Evolutionary conservation across 148 eudicot species (phyloP), one percentile per base, ranked within the genome.

Genomic region (Pouteria glomerata): DNA sequence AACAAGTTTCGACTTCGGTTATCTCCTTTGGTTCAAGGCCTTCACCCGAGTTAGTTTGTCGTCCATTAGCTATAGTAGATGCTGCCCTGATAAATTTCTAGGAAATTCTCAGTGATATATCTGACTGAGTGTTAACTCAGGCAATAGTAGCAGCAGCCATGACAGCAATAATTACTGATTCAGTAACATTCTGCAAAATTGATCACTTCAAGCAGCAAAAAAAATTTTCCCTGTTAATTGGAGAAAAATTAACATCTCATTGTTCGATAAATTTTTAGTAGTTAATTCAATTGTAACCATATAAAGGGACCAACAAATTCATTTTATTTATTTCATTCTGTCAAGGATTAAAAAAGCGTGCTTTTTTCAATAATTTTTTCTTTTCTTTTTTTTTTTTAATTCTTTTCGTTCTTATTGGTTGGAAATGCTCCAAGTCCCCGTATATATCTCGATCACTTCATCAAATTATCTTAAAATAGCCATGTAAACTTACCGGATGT

Each of bases 401-500:
- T n/a, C n/a, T n/a, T n/a, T n/a, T n/a, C n/a, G n/a, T n/a, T n/a
- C n/a, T 50, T 16, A 13, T 2, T 3, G 21, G 55, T 16, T 50
- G 55, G 55, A 5, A 5, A 39, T 39, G 44, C n/a, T n/a, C n/a
- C n/a, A n/a, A n/a, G n/a, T n/a, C n/a, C n/a, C n/a, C n/a, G n/a
- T n/a, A n/a, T n/a, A n/a, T n/a, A n/a, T n/a, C 35, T 18, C 0
- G 44, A 45, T 16, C 24, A 68, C 3, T 15, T 19, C 45, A 76
- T 48, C 53, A 61, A n/a, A 29, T 41, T 12, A 53, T 47, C 52
- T n/a, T 33, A 26, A 50, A 57, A 67, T 6, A 58, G 12, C 23
- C 19, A 10, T 63, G 72, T 37, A 59, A 31, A 75, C 80, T 62
- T 80, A 94, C 98, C 88, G 82, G 76, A 89, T 84, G 77, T 91